Base-by-base conservation (phyloP, 192 early-diverging fungal genomes). In the Coemansia sp. region DNA sequence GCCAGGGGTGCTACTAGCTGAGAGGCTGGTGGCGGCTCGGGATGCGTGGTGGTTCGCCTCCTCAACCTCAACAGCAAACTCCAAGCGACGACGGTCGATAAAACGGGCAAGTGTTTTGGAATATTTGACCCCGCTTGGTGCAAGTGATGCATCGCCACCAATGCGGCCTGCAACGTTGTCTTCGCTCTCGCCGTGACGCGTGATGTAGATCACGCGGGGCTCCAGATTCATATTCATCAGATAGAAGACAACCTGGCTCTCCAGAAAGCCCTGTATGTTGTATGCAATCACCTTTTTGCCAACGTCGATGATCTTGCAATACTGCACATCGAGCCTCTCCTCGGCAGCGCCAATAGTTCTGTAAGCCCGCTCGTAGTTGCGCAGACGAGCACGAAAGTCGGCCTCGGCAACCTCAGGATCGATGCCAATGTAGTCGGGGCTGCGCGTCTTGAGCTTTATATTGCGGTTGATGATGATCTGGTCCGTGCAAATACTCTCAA, bases 141-240 rank as follows among this genome's bases (percentile, higher is more conserved):
- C 89, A 21, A 98, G 83, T 24, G 90, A 84, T 21, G 91, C 85
- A 72, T 93, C 92, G n/a, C 91, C 91, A 39, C 97, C 97, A 63
- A 98, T 94, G 60, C 90, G 87, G 30, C 89, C 92, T 1, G 76
- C 63, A 10, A 87, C 68, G 71, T 98, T 98, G 84, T 95, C 96
- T 24, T 82, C 80, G 85, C 87, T 88, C 76, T 98, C 94, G 32
- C 96, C 96, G 76, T 98, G 96, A 31, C 96, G 84, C 30, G 93
- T 95, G 24, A 98, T 80, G 85, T 92, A 98, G 51, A 98, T 91
- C 57, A 88, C 88, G 22, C 94, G 88, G 21, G 88, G 80, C 69
- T 86, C 71, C 61, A 96, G 87, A 69, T 98, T 93, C 74, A 97
- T 97, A 77, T 98, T 96, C 95, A 97, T 97, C 64, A 98, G 74